Evolutionary conservation across 2,329 filamentous ascomycete genomes (phyloP), one percentile per base, ranked within the genome.

Genomic region (Xylariaceae sp.): DNA sequence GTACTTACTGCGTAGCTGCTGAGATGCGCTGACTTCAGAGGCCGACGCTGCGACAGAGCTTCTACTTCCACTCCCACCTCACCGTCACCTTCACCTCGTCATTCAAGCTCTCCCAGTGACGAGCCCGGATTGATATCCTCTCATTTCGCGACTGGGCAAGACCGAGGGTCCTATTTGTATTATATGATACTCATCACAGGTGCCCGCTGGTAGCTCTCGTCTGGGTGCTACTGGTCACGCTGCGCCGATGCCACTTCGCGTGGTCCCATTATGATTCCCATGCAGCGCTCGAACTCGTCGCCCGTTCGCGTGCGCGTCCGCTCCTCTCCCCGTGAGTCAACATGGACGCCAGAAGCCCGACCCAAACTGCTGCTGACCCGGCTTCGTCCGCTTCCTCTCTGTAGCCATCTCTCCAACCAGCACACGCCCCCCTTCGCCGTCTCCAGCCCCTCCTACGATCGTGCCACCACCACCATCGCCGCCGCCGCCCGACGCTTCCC

Each of bases 241-340:
- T 60, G 52, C 48, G 49, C 55, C 17, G 52, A 40, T 44, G 37
- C 37, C 38, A 45, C 43, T 45, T 51, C 56, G 52, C 52, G 68
- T 68, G 65, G 61, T 57, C 57, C 59, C 67, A 70, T 56, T 59
- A 75, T 76, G 69, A 70, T 72, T 56, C 70, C 72, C 59, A 75
- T 76, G 72, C 70, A 77, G 61, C 70, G 70, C 50, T 76, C 73
- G 44, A 63, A 72, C 43, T 79, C 77, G 46, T 78, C 76, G 57
- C 71, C 75, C 49, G 73, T 75, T 59, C 68, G 68, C 61, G 64
- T 68, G 46, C 65, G 68, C 51, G 64, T 70, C 46, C 70, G 72
- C 58, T n/a, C 5, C 15, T 29, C 27, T 29, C 63, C 69, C 52
- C 68, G 76, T 80, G 77, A 57, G 77, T 80, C 45, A 38, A 31